phyloP scores from a whole-genome alignment of 2,329 filamentous ascomycete species.

The Metarhizium brunneum region DNA sequence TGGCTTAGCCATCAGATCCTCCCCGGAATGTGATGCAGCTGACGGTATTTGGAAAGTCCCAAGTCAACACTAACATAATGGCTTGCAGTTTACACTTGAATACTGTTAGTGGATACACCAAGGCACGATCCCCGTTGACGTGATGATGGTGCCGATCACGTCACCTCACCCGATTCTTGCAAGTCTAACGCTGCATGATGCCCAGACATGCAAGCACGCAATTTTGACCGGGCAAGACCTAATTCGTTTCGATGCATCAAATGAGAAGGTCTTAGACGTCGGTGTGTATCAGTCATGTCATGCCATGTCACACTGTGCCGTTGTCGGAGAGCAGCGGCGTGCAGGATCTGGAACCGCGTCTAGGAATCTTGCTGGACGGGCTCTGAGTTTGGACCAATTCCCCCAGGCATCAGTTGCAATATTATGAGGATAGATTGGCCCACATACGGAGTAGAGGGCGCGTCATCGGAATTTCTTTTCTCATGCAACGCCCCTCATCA shows the following conservation, averaged over 20 bases:
- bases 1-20: background rate
- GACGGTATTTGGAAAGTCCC: background rate
- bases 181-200: background rate
- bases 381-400: too few relatives aligned
- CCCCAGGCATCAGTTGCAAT: too few relatives aligned
- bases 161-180: conserved; percentile 6
- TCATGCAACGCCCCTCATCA: too few relatives aligned
- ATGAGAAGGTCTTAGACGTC: background rate
- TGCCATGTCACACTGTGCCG: background rate
- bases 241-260: background rate
- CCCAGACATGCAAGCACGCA: conserved; percentile 4
- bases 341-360: too few relatives aligned
- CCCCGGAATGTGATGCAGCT: background rate
- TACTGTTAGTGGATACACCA: background rate
- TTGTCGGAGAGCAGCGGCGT: background rate
- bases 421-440: too few relatives aligned
- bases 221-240: conserved; percentile 1
- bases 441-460: too few relatives aligned
- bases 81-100: too few relatives aligned
- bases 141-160: conserved; percentile 12
- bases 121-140: conserved; percentile 6
- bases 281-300: background rate
- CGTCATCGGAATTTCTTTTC: too few relatives aligned
- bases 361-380: too few relatives aligned
- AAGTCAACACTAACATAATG: background rate